Conservation (phyloP, 1,139 yeast species). For the Taiozyma sp. region DNA sequence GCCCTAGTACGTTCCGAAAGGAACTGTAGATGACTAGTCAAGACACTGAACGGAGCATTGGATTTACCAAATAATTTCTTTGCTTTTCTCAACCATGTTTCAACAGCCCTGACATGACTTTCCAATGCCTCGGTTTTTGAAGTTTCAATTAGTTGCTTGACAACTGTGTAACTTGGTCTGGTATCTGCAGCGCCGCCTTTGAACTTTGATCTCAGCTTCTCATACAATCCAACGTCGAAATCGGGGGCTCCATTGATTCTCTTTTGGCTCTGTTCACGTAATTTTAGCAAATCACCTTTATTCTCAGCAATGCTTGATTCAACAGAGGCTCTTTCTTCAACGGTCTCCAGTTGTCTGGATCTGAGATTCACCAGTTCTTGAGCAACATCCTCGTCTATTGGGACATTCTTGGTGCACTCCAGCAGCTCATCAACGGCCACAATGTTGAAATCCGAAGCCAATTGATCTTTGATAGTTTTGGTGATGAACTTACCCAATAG, state of each 20-base stretch:
- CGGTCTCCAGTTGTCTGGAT: conserved; percentile 21
- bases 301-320: conserved; percentile 17
- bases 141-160: conserved; percentile 23
- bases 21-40: conserved; percentile 27
- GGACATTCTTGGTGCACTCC: conserved; percentile 18
- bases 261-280: not conserved
- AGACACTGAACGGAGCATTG: conserved; percentile 28
- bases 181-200: conserved; percentile 25
- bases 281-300: not conserved
- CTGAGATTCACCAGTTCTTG: conserved; percentile 18
- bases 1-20: conserved; percentile 32
- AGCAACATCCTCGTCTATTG: conserved; percentile 19
- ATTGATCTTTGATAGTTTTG: conserved; percentile 27
- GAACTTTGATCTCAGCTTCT: conserved; percentile 14
- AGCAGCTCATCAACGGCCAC: conserved; percentile 20
- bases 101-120: conserved; percentile 25
- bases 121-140: conserved; percentile 19
- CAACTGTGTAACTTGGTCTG: conserved; percentile 27
- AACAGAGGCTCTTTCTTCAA: conserved; percentile 26
- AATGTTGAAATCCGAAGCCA: conserved; percentile 18
- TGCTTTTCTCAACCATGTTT: conserved; percentile 42
- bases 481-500: conserved; percentile 19
- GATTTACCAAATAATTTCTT: conserved; percentile 34
- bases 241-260: not conserved
- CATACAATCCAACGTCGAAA: conserved; percentile 4